Evolutionary conservation across 225 moss, liverwort and hornwort genomes (phyloP).

Genomic region (Straminergon stramineum): DNA sequence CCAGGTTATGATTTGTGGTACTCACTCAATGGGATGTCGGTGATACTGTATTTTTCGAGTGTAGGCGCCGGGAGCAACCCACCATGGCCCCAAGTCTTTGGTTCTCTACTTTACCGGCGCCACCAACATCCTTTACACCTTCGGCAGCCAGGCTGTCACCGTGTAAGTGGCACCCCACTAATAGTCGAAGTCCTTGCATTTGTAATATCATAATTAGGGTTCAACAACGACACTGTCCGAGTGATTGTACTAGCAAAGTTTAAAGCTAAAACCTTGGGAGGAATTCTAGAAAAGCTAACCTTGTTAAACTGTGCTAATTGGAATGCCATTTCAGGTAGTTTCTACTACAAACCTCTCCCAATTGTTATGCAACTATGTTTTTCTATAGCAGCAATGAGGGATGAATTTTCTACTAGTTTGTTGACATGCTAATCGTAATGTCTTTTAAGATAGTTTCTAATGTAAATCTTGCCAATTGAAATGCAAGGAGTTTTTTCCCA

Average conservation of each 20-base stretch:
- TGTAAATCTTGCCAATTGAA: not conserved
- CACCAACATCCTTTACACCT: slow-evolving; percentile 92
- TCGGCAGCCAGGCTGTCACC: slow-evolving; percentile 85
- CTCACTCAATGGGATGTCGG: slow-evolving; percentile 11
- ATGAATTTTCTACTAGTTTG: not conserved
- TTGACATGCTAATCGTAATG: not conserved
- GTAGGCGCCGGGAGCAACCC: slow-evolving; percentile 40
- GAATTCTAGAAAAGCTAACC: not conserved
- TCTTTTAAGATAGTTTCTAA: not conserved
- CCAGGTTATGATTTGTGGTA: slow-evolving; percentile 11
- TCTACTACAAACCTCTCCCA: not conserved
- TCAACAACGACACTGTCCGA: not conserved
- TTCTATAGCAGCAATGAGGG: not conserved
- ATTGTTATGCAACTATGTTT: not conserved
- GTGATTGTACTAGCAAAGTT: not conserved
- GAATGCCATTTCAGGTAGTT: not conserved
- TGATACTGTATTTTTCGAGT: slow-evolving; percentile 15
- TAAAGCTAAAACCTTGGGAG: not conserved
- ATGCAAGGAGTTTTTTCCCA: not conserved
- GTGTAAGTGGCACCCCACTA: slow-evolving; percentile 41
- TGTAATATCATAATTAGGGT: not conserved
- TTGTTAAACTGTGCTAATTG: not conserved
- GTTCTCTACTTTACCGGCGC: slow-evolving; percentile 89
- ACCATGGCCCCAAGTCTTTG: slow-evolving; percentile 56
- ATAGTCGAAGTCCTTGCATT: not conserved